These are phyloP conservation scores for Thielaviopsis musarum DNA, from an alignment of 2,329 filamentous ascomycete genomes.

Conservation along the genomic window DNA sequence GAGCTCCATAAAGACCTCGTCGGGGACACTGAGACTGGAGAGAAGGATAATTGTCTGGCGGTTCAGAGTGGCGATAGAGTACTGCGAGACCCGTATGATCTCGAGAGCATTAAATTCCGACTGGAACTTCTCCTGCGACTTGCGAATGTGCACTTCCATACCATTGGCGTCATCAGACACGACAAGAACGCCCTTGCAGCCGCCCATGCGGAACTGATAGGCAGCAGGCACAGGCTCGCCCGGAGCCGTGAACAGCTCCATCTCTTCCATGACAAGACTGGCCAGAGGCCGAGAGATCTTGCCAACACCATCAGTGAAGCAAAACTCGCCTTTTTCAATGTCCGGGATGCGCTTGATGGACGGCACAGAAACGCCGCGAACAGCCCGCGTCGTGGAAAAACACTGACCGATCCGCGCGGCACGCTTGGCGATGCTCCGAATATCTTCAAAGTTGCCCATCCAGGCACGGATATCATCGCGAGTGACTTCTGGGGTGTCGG, in stretches of 20 bases:
- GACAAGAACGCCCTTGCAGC: conserved; percentile 77
- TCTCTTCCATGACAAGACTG: conserved; percentile 52
- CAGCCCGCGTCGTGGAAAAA: conserved; percentile 78
- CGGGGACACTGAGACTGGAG: conserved; percentile 55
- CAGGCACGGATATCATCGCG: conserved; percentile 64
- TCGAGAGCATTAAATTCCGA: conserved; percentile 58
- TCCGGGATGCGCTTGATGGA: conserved; percentile 48
- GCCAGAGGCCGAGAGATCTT: conserved; percentile 74
- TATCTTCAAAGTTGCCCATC: conserved; percentile 76
- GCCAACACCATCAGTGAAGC: conserved; percentile 84
- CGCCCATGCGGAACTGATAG: conserved; percentile 82
- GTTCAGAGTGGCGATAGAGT: conserved; percentile 66
- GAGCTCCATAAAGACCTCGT: conserved; percentile 48
- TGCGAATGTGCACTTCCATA: conserved; percentile 58
- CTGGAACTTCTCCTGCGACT: conserved; percentile 77
- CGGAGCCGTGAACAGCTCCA: conserved; percentile 28
- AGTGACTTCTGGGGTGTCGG: conserved; percentile 46
- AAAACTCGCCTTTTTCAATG: conserved; percentile 48
- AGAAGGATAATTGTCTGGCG: conserved; percentile 81
- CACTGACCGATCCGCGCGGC: conserved; percentile 83
- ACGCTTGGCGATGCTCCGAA: conserved; percentile 73
- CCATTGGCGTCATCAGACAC: conserved; percentile 52
- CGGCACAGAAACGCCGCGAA: conserved; percentile 45
- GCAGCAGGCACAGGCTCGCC: conserved; percentile 46
- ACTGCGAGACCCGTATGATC: conserved; percentile 66